Evolutionary conservation across 1,139 yeast genomes (phyloP).

Genomic region (Hanseniaspora uvarum): DNA sequence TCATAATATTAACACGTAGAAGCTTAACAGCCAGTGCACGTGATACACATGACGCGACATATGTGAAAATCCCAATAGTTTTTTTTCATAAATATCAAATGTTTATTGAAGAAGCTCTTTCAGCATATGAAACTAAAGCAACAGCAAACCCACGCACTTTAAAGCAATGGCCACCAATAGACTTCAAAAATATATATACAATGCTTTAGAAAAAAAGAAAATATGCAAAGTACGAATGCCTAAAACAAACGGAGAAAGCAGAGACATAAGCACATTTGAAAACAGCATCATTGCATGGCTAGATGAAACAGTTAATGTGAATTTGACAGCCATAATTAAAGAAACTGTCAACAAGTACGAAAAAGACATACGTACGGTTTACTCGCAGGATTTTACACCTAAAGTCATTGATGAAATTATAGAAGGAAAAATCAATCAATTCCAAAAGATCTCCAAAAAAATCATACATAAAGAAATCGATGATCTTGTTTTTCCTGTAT

Average conservation of each 20-base stretch:
- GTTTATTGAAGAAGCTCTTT: too few relatives aligned
- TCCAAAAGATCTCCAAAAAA: neutral
- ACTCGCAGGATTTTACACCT: neutral
- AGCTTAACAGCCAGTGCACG: too few relatives aligned
- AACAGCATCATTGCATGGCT: neutral
- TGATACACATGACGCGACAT: neutral
- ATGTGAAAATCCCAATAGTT: too few relatives aligned
- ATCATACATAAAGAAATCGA: slow-evolving; percentile 5
- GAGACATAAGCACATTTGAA: slow-evolving; percentile 3
- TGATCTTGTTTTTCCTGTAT: slow-evolving; percentile 8
- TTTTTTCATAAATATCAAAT: too few relatives aligned
- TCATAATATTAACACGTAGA: too few relatives aligned
- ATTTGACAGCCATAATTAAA: neutral
- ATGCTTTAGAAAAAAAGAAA: slow-evolving; percentile 14
- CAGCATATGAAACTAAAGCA: too few relatives aligned
- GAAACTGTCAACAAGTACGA: neutral
- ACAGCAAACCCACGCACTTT: too few relatives aligned
- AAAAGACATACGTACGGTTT: slow-evolving; percentile 6
- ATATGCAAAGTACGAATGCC: slow-evolving; percentile 16
- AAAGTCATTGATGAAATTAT: neutral
- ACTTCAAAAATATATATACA: slow-evolving; percentile 4
- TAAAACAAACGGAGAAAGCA: neutral
- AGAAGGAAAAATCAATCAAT: neutral
- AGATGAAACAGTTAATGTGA: neutral
- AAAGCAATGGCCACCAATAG: slow-evolving; percentile 3